Base-by-base conservation (phyloP, 2,329 filamentous ascomycete genomes). In the Aschersonia sp. region DNA sequence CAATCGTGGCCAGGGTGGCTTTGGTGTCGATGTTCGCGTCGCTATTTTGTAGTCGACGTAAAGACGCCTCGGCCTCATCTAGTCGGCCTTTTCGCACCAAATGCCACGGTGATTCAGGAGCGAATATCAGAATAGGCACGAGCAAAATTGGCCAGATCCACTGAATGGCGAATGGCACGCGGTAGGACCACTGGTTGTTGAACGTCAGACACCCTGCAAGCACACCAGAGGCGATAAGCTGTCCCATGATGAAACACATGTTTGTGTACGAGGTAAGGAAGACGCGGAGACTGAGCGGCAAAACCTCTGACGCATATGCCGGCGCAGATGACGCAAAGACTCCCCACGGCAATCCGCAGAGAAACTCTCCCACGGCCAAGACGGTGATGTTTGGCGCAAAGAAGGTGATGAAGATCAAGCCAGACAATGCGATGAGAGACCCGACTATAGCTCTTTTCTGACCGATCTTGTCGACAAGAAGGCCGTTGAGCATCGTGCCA, bases 361-460 rank as follows among this genome's bases (percentile, higher is more conserved):
- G 61, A 6, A 73, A 51, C 50, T 74, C 63, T 0, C 68, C 70
- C 0, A 64, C 57, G 5, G 72, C 56, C 1, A 73, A 60, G 1
- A 69, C 58, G 3, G 52, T 52, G 0, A 66, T 56, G 40, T 61
- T 63, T 2, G 61, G 57, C 0, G 68, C 65, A 47, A 74, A 74
- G 54, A 74, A 73, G 20, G 64, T 59, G 7, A 74, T 58, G 47
- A 69, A 72, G 38, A 77, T 68, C 50, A 71, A 70, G n/a, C 55
- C 56, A 9, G 61, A 58, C 60, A 70, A 53, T 52, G 55, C 44
- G 1, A 62, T 48, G 38, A 77, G 57, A 0, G 68, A 62, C 1
- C 56, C 64, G 7, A 75, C 58, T 50, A 75, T 64, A 1, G 67
- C 68, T 50, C 62, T 60, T 28, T 65, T 61, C 44, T 71, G 69